Conservation (phyloP, 2,329 filamentous ascomycete species). For the Fusarium nygamai region DNA sequence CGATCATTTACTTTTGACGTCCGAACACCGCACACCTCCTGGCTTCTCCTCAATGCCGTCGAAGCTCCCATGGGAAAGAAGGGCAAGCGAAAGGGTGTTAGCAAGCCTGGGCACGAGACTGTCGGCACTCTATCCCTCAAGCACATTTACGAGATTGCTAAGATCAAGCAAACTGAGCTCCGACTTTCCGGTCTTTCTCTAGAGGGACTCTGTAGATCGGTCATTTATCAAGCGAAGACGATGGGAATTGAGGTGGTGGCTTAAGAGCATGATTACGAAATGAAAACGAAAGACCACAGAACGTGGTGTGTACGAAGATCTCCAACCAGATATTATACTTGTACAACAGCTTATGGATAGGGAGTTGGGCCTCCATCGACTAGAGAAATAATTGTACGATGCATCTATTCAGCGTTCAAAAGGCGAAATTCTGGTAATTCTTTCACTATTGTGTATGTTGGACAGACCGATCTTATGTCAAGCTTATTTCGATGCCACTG, state of each 20-base stretch:
- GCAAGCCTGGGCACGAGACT: conserved; percentile 77
- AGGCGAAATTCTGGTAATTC: background rate
- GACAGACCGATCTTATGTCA: background rate
- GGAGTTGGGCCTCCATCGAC: conserved; percentile 1
- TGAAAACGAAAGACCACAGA: conserved; percentile 3
- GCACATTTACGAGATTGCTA: conserved; percentile 97
- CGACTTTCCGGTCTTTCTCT: conserved; percentile 77
- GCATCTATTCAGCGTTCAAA: background rate
- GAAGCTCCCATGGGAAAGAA: conserved; percentile 75
- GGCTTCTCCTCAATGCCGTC: conserved; percentile 85
- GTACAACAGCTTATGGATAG: conserved; percentile 40
- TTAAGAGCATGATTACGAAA: conserved; percentile 48
- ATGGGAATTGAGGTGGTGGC: conserved; percentile 78
- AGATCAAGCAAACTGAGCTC: conserved; percentile 87
- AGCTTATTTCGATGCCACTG: background rate
- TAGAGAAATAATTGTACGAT: conserved; percentile 28
- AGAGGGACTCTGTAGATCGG: conserved; percentile 75
- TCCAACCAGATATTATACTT: conserved; percentile 27
- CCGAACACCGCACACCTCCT: conserved; percentile 93
- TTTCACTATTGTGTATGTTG: background rate
- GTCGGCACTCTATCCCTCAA: conserved; percentile 92
- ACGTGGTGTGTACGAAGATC: conserved; percentile 29
- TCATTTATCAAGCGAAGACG: conserved; percentile 80
- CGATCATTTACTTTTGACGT: conserved; percentile 93
- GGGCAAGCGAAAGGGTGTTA: conserved; percentile 80